Evolutionary conservation across 78 protist genomes (phyloP).

Genomic region (slime mould (Dictyostelium discoideum)): dicty_2.7 NC_007089.4:1763501-1764000

Average conservation of each 20-base stretch:
- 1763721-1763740: constrained; percentile 49
- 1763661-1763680: constrained; percentile 92
- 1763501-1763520: constrained; percentile 91
- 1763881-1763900: not conserved
- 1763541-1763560: constrained; percentile 79
- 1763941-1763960: constrained; percentile 74
- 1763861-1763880: not conserved
- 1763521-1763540: constrained; percentile 85
- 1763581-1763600: constrained; percentile 62
- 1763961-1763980: constrained; percentile 83
- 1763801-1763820: constrained; percentile 35
- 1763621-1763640: constrained; percentile 60
- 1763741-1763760: constrained; percentile 57
- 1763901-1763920: not conserved
- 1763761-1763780: constrained; percentile 46
- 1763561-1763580: constrained; percentile 70
- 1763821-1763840: not conserved
- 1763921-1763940: constrained; percentile 4
- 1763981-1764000: constrained; percentile 81
- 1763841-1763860: constrained; percentile 20
- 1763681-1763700: constrained; percentile 85
- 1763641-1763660: constrained; percentile 90
- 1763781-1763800: constrained; percentile 32
- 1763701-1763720: constrained; percentile 31
- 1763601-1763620: constrained; percentile 57